Evolutionary conservation across 768 basidiomycete genomes (phyloP).

Genomic region (Suillus variegatus): DNA sequence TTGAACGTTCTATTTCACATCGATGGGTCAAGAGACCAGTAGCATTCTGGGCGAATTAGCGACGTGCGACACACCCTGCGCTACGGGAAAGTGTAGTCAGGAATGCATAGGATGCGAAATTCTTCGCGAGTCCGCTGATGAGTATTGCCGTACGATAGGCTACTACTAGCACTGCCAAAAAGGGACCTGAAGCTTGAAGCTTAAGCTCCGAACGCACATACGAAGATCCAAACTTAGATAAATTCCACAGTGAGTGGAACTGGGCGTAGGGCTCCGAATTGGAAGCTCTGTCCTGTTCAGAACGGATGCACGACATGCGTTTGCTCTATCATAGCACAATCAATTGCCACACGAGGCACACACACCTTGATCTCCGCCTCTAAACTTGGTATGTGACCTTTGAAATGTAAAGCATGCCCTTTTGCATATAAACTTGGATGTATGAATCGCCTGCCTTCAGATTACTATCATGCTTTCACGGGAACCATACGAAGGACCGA

Average conservation of each 20-base stretch:
- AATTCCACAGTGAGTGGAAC: neutral
- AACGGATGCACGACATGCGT: neutral
- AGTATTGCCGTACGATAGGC: neutral
- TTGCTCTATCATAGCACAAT: neutral
- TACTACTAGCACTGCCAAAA: neutral
- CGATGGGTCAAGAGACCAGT: neutral
- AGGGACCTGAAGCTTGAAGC: neutral
- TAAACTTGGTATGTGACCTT: neutral
- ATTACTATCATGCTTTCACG: slow-evolving; percentile 25
- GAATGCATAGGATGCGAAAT: neutral
- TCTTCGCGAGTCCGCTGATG: neutral
- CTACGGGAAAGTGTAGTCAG: slow-evolving; percentile 18
- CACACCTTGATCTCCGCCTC: neutral
- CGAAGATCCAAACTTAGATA: neutral
- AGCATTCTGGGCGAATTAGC: neutral
- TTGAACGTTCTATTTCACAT: slow-evolving; percentile 43
- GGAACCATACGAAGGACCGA: slow-evolving; percentile 36
- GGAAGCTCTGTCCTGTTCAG: neutral
- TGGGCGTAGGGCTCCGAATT: neutral
- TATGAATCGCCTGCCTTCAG: neutral
- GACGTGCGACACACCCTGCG: slow-evolving; percentile 54
- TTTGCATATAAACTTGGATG: neutral
- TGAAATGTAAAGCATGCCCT: neutral
- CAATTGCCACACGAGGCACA: neutral
- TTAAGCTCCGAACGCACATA: neutral